Base-by-base conservation (phyloP, 2,329 filamentous ascomycete genomes). In the Sporothrix schenckii region DNA sequence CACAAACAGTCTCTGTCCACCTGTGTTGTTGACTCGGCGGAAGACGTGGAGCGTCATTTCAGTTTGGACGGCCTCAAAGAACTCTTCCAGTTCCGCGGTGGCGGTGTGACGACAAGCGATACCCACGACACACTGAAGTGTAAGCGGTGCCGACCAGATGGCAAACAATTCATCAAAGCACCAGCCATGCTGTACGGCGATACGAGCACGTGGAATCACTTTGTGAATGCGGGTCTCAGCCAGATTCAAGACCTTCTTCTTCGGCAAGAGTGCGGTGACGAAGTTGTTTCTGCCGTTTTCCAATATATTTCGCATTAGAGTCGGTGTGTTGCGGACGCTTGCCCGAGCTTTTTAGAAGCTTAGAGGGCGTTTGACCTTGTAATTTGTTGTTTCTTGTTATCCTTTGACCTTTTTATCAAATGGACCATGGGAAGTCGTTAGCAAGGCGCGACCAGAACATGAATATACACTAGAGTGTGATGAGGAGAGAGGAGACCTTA, bases 61-160 rank as follows among this genome's bases (percentile, higher is more conserved):
- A 94, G 91, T 16, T 84, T 97, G 1, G 95, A 98, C 78, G 93
- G 91, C 69, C 84, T 99, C 63, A 87, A 94, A 47, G 95, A 99
- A 80, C 84, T 99, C 39, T 99, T 99, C 83, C 92, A 97, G 80
- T 98, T 97, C 80, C 89, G 92, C 68, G 86, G 89, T 0, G 88
- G 90, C 61, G 58, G 65, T 16, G 41, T 47, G 34, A 99, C 95
- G 0, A 90, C 84, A 19, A 97, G 93, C 76, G 96, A 99, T 77
- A 99, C 95, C 0, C 95, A 99, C 79, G 95, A 98, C 77, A 98
- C 94, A 0, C 98, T 99, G 86, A 98, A 97, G 82, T 99, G 95
- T 80, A 97, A 97, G 83, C 86, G 95, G 53, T 99, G 95, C 80
- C 92, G 91, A 76, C 90, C 92, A 0, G 92, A 97, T 76, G 94